Base-by-base conservation (phyloP, 2,329 filamentous ascomycete species). In the Aspergillus brunneoviolaceus region DNA sequence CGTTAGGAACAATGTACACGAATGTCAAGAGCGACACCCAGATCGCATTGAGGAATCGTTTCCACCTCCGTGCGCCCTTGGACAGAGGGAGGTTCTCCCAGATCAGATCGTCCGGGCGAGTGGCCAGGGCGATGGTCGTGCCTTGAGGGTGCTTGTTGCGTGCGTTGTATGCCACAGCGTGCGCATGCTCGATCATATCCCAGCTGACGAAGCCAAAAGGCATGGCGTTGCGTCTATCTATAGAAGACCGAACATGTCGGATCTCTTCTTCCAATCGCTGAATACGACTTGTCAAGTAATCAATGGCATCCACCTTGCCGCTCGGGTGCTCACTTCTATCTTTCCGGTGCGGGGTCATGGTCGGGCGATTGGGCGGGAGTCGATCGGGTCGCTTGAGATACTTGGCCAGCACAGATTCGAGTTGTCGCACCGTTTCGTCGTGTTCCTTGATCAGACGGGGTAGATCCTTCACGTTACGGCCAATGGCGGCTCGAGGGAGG, bases 121-220 rank as follows among this genome's bases (percentile, higher is more conserved):
- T 92, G 1, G 95, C 93, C 14, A 98, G 82, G 5, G 80, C 82
- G 58, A 99, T 86, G 0, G 85, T 90, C 0, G 92, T 87, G 5
- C 91, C 91, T 47, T 90, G 83, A 0, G 91, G 91, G 67, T 89
- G 89, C 79, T 95, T 95, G 52, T 87, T 90, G 60, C 90, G 89
- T 23, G 89, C 86, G 10, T 88, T 85, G 76, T 90, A 96, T 11
- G 93, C 95, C 63, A 96, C 92, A 21, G 85, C 86, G 71, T 99
- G 95, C 0, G 95, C 92, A 68, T 96, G 91, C 60, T 88, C 84
- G 58, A 99, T 96, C 48, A 88, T 89, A 48, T 94, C 87, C 78
- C 95, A 99, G 69, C 92, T 97, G 9, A 94, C 93, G 73, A 99
- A 99, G 0, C 95, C 95, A 71, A 93, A 99, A 0, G 91, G 84